phyloP scores from a whole-genome alignment of 345 rosid species.

The Combretum micranthum region DNA sequence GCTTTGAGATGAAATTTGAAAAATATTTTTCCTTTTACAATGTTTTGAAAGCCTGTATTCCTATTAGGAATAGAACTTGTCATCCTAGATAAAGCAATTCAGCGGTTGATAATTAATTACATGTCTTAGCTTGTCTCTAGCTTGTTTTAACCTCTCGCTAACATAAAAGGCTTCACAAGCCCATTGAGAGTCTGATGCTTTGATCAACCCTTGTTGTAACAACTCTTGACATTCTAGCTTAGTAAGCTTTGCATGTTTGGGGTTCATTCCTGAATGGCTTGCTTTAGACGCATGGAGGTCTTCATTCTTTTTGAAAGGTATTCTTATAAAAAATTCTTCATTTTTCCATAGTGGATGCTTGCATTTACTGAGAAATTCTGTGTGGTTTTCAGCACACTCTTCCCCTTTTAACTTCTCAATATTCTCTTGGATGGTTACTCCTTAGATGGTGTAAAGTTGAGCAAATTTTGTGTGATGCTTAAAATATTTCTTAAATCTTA shows the following conservation, averaged over 20 bases:
- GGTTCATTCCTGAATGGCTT: background rate
- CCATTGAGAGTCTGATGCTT: slow-evolving; percentile 1
- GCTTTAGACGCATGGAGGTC: background rate
- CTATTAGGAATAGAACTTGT: background rate
- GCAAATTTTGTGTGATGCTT: background rate
- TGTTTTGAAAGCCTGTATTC: background rate
- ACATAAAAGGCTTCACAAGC: too few relatives aligned
- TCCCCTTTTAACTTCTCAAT: too few relatives aligned
- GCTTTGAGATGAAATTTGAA: background rate
- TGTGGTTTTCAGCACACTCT: too few relatives aligned
- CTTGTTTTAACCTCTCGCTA: background rate
- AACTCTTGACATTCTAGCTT: too few relatives aligned
- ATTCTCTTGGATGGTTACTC: background rate
- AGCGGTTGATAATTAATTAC: slow-evolving; percentile 2
- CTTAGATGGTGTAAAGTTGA: background rate
- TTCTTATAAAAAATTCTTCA: background rate
- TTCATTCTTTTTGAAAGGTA: background rate
- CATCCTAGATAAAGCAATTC: too few relatives aligned
- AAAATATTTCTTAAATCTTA: too few relatives aligned
- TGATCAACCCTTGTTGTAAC: too few relatives aligned
- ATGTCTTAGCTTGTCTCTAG: background rate
- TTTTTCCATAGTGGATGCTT: background rate
- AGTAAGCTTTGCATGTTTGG: too few relatives aligned
- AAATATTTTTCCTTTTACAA: background rate
- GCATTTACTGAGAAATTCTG: too few relatives aligned